Evolutionary conservation across 2,329 filamentous ascomycete genomes (phyloP).

Genomic region (Botryotinia narcissicola): DNA sequence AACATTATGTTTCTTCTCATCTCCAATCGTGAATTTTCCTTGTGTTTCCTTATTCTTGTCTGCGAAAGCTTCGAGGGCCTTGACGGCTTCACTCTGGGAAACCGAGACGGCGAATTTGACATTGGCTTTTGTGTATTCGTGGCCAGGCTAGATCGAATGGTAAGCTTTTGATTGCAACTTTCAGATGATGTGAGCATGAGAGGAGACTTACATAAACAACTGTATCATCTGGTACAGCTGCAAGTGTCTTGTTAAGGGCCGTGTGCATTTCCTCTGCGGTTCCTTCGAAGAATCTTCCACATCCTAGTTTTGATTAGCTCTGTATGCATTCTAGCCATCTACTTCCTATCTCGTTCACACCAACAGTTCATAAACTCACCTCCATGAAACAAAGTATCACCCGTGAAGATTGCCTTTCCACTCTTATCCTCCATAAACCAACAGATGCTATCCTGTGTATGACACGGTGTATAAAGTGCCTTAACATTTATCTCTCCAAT

Average conservation of each 20-base stretch:
- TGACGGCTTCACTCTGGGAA: slow-evolving; percentile 69
- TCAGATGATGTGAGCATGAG: background rate
- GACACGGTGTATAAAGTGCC: slow-evolving; percentile 92
- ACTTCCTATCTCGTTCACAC: background rate
- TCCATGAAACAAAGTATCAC: slow-evolving; percentile 93
- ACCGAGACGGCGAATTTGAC: slow-evolving; percentile 83
- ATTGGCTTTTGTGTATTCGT: slow-evolving; percentile 98
- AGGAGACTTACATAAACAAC: slow-evolving; percentile 71
- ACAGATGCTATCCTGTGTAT: slow-evolving; percentile 98
- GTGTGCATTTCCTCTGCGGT: slow-evolving; percentile 87
- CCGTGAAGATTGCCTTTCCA: slow-evolving; percentile 79
- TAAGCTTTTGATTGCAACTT: slow-evolving; percentile 22
- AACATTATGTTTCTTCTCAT: slow-evolving; percentile 97
- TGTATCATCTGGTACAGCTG: slow-evolving; percentile 80
- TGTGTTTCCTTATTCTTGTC: slow-evolving; percentile 83
- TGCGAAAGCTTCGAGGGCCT: slow-evolving; percentile 74
- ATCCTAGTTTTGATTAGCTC: slow-evolving; percentile 56
- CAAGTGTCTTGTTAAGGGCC: slow-evolving; percentile 83
- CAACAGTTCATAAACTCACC: slow-evolving; percentile 49
- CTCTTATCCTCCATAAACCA: slow-evolving; percentile 82
- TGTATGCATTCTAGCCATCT: background rate
- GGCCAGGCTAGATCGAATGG: slow-evolving; percentile 64
- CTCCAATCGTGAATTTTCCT: slow-evolving; percentile 92
- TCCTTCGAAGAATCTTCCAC: slow-evolving; percentile 94
- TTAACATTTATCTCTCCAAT: slow-evolving; percentile 81